Base-by-base conservation (phyloP, 2,329 filamentous ascomycete genomes). In the Acarospora socialis region DNA sequence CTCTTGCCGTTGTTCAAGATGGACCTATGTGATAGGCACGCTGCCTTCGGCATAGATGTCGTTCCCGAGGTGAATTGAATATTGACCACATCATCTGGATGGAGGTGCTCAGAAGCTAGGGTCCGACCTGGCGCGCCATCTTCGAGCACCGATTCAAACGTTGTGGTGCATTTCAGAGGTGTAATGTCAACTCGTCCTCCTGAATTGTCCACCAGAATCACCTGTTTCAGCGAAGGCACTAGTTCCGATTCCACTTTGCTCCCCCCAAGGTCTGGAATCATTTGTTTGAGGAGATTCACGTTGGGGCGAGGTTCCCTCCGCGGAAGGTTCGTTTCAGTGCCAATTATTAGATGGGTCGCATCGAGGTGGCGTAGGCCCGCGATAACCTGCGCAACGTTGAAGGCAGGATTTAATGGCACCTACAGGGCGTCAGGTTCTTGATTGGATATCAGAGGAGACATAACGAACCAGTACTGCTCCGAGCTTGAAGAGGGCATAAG, bases 41-140 rank as follows among this genome's bases (percentile, higher is more conserved):
- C 87, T 0, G 90, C 90, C 58, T 95, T 95, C 14, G 86, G 87
- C 47, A 70, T 65, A 1, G 81, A 81, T 0, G 90, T 95, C 0
- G 90, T 95, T n/a, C 87, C 90, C 0, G 79, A 87, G 0, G 90
- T 98, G 60, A 95, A 95, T 54, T 95, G 87, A 42, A 95, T 93
- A 51, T 94, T 95, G 43, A 92, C 77, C 2, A 79, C 73, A 30
- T 95, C 87, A 38, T 70, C 53, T 0, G 73, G 63, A 77, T 30
- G 55, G 15, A 53, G 18, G 45, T 44, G 7, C 50, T 62, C 51
- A 55, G 61, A 38, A 47, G 55, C 46, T 57, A 80, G 34, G 38
- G 53, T 37, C 28, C 35, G 38, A 28, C 47, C 48, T 34, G 55
- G 47, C n/a, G 50, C 51, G 4, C 60, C 55, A 37, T 67, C 53